phyloP scores from a whole-genome alignment of 768 basidiomycete species.

The Astraeus odoratus region DNA sequence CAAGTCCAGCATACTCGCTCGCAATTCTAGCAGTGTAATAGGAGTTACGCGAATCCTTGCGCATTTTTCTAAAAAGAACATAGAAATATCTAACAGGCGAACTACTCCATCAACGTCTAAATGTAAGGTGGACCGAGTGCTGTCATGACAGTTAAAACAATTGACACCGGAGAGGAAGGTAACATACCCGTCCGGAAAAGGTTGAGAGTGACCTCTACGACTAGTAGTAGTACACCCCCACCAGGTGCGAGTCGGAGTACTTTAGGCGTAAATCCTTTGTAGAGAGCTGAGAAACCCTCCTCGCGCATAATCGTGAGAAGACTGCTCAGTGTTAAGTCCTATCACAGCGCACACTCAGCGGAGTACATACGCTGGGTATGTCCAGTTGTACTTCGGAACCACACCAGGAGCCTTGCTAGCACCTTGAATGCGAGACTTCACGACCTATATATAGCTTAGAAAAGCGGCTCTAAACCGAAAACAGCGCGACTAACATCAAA shows the following conservation, averaged over 20 bases:
- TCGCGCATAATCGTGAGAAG: constrained; percentile 76
- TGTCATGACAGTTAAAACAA: constrained; percentile 6
- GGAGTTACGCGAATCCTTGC: no score
- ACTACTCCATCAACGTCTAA: constrained; percentile 11
- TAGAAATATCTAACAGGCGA: no score
- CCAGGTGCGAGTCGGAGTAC: constrained; percentile 93
- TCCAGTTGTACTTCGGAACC: constrained; percentile 89
- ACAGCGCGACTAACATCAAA: constrained; percentile 37
- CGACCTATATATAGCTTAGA: constrained; percentile 48
- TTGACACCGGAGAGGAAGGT: not conserved
- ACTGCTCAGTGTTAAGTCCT: constrained; percentile 20
- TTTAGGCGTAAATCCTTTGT: constrained; percentile 95
- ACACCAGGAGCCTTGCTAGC: constrained; percentile 57
- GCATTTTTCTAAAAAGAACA: no score
- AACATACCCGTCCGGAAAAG: constrained; percentile 62
- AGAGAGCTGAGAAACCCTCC: constrained; percentile 80
- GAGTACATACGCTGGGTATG: constrained; percentile 68
- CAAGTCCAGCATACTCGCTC: no score
- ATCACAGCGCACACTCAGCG: not conserved
- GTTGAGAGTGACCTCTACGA: constrained; percentile 82
- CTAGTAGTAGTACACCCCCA: constrained; percentile 88
- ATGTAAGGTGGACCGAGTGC: constrained; percentile 30
- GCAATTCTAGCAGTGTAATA: no score
- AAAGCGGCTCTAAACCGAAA: not conserved
- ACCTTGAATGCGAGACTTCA: constrained; percentile 94